Base-by-base conservation (phyloP, 345 rosid species). In the Ceriops tagal region DNA sequence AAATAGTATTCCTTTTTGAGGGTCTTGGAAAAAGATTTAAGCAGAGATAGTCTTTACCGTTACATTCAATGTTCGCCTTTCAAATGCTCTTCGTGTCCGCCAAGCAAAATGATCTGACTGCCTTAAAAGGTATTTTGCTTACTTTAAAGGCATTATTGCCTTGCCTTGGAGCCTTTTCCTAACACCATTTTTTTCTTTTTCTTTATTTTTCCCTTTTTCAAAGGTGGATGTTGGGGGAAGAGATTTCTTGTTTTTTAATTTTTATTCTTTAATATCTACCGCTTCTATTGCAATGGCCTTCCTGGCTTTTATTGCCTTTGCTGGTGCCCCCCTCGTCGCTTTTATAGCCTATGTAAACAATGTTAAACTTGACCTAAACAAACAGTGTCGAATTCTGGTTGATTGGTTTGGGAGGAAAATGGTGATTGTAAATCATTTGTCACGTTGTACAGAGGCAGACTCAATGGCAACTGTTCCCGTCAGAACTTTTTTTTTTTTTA, bases 241-340 rank as follows among this genome's bases (percentile, higher is more conserved):
- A 43, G 49, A 3, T 43, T 3, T 13, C 49, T 39, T 11, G 2
- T 39, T 0, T 0, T 39, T 2, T 2, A 34, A 34, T 34, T 34
- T 34, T 34, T 34, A 5, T 5, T 5, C 1, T 5, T 34, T 34
- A 1, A 5, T 34, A 5, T 34, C 98, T 1, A 96, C 84, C 69
- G 95, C 93, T 13, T 92, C 99, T 0, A 76, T 92, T 8, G 91
- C 89, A 0, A 81, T 86, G 85, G 84, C 99, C 27, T 92, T 96
- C 63, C 60, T 90, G 28, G 97, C 96, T 47, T 92, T 92, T 75
- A 32, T 77, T 30, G 89, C 96, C 71, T 96, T 86, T 74, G 92
- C 96, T 35, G 60, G 76, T 66, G 90, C 95, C 80, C 89, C 97
- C 53, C 65, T 92, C 47, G 72, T 92, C 59, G 90, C 99, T 19